phyloP scores from a whole-genome alignment of 768 basidiomycete genomes.

The Tylopilus felleus region DNA sequence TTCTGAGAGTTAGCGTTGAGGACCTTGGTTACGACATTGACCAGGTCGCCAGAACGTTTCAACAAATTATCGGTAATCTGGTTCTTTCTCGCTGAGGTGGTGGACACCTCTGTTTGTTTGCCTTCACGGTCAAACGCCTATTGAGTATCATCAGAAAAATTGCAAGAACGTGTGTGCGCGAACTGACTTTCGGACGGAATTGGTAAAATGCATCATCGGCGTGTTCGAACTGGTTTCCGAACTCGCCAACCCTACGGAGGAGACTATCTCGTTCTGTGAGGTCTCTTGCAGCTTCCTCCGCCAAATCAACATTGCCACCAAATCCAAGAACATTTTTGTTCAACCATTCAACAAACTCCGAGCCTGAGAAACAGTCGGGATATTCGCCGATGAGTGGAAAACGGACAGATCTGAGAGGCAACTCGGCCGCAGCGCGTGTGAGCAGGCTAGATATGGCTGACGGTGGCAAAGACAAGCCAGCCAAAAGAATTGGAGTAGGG shows the following conservation, averaged over 20 bases:
- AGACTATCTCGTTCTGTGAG: constrained; percentile 52
- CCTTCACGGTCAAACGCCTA: constrained; percentile 32
- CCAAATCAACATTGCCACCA: constrained; percentile 71
- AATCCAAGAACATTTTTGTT: constrained; percentile 75
- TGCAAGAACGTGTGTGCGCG: constrained; percentile 9
- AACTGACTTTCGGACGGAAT: constrained; percentile 70
- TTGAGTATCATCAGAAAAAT: constrained; percentile 18
- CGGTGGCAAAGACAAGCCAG: constrained; percentile 67
- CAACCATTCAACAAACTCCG: constrained; percentile 86
- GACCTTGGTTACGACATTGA: constrained; percentile 71
- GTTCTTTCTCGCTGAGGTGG: constrained; percentile 27
- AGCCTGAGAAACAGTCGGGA: constrained; percentile 81
- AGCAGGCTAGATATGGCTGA: constrained; percentile 67
- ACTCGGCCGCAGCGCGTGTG: constrained; percentile 63
- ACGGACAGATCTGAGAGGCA: constrained; percentile 68
- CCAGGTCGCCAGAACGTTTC: constrained; percentile 66
- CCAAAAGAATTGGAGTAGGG: constrained; percentile 62
- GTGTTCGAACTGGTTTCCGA: constrained; percentile 78
- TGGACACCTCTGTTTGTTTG: constrained; percentile 22
- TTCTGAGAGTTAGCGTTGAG: constrained; percentile 44
- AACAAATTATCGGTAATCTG: constrained; percentile 53
- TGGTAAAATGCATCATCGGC: constrained; percentile 81
- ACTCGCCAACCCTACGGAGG: constrained; percentile 73
- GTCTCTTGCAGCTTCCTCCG: constrained; percentile 65
- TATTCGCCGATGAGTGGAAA: constrained; percentile 84